Evolutionary conservation across 495 filamentous ascomycete species (phyloP).

Genomic region (Xylaria castorea): DNA sequence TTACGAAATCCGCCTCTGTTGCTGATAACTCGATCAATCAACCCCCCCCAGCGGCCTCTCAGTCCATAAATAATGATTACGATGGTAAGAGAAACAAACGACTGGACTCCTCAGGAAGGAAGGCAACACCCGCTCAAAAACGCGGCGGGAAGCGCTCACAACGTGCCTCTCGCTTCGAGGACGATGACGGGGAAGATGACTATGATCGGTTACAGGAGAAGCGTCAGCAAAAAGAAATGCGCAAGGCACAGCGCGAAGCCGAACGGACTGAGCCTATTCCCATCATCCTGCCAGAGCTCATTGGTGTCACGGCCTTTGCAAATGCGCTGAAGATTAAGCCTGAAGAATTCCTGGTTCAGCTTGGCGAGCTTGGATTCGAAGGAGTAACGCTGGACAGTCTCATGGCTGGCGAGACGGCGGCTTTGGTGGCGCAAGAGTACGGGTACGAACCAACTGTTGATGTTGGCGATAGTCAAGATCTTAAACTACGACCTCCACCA

Average conservation of each 20-base stretch:
- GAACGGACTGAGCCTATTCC: slow-evolving; percentile 42
- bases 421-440: slow-evolving; percentile 89
- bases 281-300: slow-evolving; percentile 87
- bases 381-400: slow-evolving; percentile 79
- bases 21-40: background rate
- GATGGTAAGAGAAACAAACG: background rate
- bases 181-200: slow-evolving; percentile 39
- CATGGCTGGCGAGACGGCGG: slow-evolving; percentile 87
- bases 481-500: slow-evolving; percentile 71
- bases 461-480: slow-evolving; percentile 66
- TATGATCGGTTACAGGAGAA: slow-evolving; percentile 47
- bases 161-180: slow-evolving; percentile 20
- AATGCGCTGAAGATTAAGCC: slow-evolving; percentile 71
- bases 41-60: background rate
- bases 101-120: slow-evolving; percentile 5
- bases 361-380: slow-evolving; percentile 85
- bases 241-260: slow-evolving; percentile 45
- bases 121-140: background rate
- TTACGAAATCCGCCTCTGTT: background rate
- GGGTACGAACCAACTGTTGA: slow-evolving; percentile 92
- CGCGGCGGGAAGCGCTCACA: slow-evolving; percentile 27
- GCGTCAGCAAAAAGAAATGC: slow-evolving; percentile 46
- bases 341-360: slow-evolving; percentile 73
- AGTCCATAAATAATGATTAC: background rate
- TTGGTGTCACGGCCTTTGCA: slow-evolving; percentile 86